Conservation (phyloP, 148 eudicot species). For the Bassia scoparia region DNA sequence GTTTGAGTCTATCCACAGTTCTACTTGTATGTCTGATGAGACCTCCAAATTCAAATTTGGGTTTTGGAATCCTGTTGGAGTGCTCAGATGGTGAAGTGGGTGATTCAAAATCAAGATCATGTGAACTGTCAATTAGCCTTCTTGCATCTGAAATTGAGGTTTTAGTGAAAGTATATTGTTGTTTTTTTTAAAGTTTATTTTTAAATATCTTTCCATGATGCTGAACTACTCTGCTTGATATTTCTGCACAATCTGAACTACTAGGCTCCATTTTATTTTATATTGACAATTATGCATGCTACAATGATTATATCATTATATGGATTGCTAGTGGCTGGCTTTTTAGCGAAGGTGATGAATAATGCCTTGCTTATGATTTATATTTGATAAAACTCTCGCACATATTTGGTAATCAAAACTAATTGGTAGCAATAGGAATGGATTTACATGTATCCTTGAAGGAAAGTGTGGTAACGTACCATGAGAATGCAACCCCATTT, state of each 20-base stretch:
- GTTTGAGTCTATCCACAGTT: conserved; percentile 45
- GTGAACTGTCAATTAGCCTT: conserved; percentile 36
- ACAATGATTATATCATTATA: neutral
- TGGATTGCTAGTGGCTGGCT: neutral
- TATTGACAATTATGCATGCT: neutral
- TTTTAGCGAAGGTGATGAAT: neutral
- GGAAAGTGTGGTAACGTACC: no score
- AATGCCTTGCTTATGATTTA: neutral
- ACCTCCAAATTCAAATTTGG: conserved; percentile 21
- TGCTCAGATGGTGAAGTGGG: conserved; percentile 72
- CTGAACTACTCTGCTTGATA: neutral
- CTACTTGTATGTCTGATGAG: conserved; percentile 20
- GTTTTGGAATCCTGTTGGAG: conserved; percentile 49
- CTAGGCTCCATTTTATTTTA: neutral
- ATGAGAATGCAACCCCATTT: no score
- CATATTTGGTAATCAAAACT: no score
- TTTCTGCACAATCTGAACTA: neutral
- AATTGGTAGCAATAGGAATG: no score
- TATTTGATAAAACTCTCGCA: neutral
- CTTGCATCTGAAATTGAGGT: conserved; percentile 48
- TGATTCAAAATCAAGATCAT: conserved; percentile 34
- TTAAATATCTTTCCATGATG: neutral
- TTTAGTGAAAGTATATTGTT: conserved; percentile 45
- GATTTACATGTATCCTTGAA: no score
- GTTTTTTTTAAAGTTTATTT: no score